Base-by-base conservation (phyloP, 306 rosid species). In the Acacia crassicarpa region DNA sequence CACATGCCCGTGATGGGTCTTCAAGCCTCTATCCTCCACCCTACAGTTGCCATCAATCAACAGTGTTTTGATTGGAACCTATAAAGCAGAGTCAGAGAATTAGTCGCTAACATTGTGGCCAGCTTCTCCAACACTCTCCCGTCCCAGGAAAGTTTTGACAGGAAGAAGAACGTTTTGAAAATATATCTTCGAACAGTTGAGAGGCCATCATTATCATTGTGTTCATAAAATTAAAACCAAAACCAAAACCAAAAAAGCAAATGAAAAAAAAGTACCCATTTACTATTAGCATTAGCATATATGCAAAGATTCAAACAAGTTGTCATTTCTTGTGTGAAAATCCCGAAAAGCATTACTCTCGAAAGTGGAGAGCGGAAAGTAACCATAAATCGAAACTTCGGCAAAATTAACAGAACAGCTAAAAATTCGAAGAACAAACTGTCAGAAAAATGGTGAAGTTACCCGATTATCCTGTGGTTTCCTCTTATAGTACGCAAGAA, bases 21-120 rank as follows among this genome's bases (percentile, higher is more conserved):
- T 95, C 91, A 95, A 86, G 62, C 99, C 99, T 84, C 98, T 94
- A 88, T 95, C 99, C 85, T 95, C 99, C 87, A 95, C 99, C 90
- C 99, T 91, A 89, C 99, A 95, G 85, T 95, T 95, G 5, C 99
- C 99, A 84, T 95, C 98, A 69, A 95, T 92, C 62, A 92, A 79
- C 87, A 93, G 83, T 40, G 98, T 92, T 85, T 95, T 93, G 76
- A 93, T 93, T 22, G 99, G 99, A 81, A 95, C 98, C 99, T 95
- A 81, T 0, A 79, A 87, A 78, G 48, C 81, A 89, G 45, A 80
- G 66, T 80, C 81, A 83, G 72, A 72, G 62, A 78, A 45, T 66
- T 79, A 6, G 17, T 33, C 4, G 14, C 41, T 32, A 72, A 85
- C 19, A 58, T 48, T 74, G 67, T 66, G 8, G 79, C 59, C 44